Conservation (phyloP, 2,329 filamentous ascomycete species). For the Nemania abortiva region DNA sequence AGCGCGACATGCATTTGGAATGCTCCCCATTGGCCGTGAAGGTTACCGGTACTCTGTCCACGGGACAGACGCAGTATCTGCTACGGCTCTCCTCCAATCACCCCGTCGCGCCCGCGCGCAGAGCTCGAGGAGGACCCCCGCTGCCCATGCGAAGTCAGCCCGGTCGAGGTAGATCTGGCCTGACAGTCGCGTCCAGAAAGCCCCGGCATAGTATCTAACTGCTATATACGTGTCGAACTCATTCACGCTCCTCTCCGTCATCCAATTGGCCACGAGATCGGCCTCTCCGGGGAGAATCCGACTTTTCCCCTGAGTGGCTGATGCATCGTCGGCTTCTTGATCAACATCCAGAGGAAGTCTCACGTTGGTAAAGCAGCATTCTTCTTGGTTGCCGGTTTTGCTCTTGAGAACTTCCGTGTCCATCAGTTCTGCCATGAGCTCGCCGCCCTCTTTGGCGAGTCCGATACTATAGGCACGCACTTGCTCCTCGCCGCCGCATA, state of each 20-base stretch:
- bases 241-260: slow-evolving; percentile 46
- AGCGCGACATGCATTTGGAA: slow-evolving; percentile 32
- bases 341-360: slow-evolving; percentile 62
- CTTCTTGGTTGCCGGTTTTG: slow-evolving; percentile 60
- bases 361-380: slow-evolving; percentile 74
- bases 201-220: slow-evolving; percentile 46
- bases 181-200: slow-evolving; percentile 48
- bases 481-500: slow-evolving; percentile 73
- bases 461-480: slow-evolving; percentile 69
- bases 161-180: slow-evolving; percentile 48
- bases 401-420: slow-evolving; percentile 74
- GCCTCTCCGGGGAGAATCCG: slow-evolving; percentile 42
- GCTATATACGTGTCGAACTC: slow-evolving; percentile 50
- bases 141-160: slow-evolving; percentile 49
- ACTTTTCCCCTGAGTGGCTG: not conserved
- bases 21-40: slow-evolving; percentile 18
- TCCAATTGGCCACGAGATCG: slow-evolving; percentile 48
- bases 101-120: slow-evolving; percentile 42
- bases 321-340: slow-evolving; percentile 10
- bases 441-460: slow-evolving; percentile 67
- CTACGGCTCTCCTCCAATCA: slow-evolving; percentile 34
- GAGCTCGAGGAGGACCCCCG: slow-evolving; percentile 46
- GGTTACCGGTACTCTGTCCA: slow-evolving; percentile 26
- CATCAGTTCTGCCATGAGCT: slow-evolving; percentile 66
- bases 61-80: slow-evolving; percentile 9